Percentiles rank a stretch among this genome's conserved stretches.
phyloP scores from a whole-genome alignment of 805 yeast species.

The Yamadazyma sp. region DNA sequence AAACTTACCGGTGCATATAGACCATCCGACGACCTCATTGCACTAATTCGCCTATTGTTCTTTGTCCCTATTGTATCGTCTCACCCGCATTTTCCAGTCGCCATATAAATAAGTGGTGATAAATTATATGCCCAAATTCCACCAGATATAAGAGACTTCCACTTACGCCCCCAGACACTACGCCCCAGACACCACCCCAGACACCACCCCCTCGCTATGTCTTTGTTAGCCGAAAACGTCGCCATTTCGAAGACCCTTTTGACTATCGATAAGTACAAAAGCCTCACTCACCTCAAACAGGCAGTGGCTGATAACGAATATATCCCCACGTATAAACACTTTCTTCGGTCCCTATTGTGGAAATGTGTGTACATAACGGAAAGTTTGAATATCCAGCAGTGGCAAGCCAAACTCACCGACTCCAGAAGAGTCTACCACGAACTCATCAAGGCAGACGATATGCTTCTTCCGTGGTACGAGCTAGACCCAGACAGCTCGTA shows the following conservation, averaged over 20 bases:
- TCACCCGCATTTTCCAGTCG: slow-evolving; percentile 5
- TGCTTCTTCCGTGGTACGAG: slow-evolving; percentile 39
- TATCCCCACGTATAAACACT: slow-evolving; percentile 20
- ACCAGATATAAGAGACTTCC: too few species aligned
- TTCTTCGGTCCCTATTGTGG: slow-evolving; percentile 38
- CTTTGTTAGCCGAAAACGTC: slow-evolving; percentile 31
- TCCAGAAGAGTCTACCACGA: slow-evolving; percentile 37
- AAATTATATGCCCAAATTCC: slow-evolving; percentile 3
- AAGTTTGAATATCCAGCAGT: slow-evolving; percentile 31
- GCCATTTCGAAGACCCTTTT: slow-evolving; percentile 36
- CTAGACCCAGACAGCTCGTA: slow-evolving; percentile 30
- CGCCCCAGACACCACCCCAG: not conserved
- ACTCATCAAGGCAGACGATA: slow-evolving; percentile 26
- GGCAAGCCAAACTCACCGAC: slow-evolving; percentile 31
- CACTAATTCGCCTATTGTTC: too few species aligned
- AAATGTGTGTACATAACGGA: slow-evolving; percentile 38
- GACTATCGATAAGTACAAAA: slow-evolving; percentile 36
- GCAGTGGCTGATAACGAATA: slow-evolving; percentile 33
- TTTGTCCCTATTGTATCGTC: not conserved
- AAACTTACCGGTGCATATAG: too few species aligned
- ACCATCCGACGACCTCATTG: too few species aligned
- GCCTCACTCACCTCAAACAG: slow-evolving; percentile 22
- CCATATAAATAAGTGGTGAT: not conserved
- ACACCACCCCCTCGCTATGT: slow-evolving; percentile 3
- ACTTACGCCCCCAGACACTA: not conserved